Conservation (phyloP, 306 rosid species). For the Betula pendula region DNA sequence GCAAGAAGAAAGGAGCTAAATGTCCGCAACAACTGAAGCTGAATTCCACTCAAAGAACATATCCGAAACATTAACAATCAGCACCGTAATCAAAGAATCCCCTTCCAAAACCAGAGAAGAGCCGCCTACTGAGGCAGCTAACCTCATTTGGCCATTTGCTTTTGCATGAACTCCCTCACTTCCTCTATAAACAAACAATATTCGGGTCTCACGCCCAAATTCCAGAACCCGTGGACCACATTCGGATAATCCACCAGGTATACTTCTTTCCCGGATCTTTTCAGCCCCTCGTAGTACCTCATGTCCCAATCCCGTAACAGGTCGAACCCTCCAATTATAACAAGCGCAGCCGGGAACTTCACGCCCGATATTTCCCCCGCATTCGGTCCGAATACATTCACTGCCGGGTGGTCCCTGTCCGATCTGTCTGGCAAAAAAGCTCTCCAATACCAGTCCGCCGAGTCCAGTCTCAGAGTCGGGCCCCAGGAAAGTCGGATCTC, state of each 20-base stretch:
- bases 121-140: too few species aligned
- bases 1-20: too few species aligned
- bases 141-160: not conserved
- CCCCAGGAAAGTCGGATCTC: constrained; percentile 10
- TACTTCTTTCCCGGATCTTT: constrained; percentile 26
- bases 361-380: constrained; percentile 14
- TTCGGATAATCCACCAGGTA: constrained; percentile 24
- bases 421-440: constrained; percentile 30
- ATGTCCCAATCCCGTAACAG: constrained; percentile 27
- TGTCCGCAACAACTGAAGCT: too few species aligned
- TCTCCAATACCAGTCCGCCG: constrained; percentile 36
- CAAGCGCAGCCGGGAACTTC: constrained; percentile 27
- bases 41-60: too few species aligned
- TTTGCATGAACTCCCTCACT: constrained; percentile 21
- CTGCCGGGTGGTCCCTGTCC: constrained; percentile 28
- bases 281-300: constrained; percentile 29
- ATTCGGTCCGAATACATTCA: constrained; percentile 28
- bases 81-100: too few species aligned
- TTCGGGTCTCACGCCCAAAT: not conserved
- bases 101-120: too few species aligned
- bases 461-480: not conserved
- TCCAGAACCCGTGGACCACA: constrained; percentile 24
- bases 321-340: constrained; percentile 31
- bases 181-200: not conserved
- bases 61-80: too few species aligned